These are phyloP conservation scores for Pinus albicaulis DNA, from an alignment of 75 land plant species.

Conservation along the genomic window DNA sequence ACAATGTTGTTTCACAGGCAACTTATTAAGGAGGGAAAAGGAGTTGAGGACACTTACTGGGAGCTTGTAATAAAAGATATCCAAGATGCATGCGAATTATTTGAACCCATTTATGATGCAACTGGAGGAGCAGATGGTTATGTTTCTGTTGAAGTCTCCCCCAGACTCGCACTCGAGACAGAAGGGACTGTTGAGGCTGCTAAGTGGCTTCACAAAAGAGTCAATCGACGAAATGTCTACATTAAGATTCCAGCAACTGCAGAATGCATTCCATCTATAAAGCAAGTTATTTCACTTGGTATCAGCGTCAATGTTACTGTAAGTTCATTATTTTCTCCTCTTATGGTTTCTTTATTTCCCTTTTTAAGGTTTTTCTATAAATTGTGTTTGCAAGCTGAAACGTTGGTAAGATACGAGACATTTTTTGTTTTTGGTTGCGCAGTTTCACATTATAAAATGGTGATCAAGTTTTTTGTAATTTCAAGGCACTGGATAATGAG, in stretches of 20 bases:
- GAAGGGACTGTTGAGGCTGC: slow-evolving; percentile 85
- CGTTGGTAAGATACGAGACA: too few species aligned
- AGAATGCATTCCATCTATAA: slow-evolving; percentile 78
- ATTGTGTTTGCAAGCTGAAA: too few species aligned
- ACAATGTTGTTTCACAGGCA: slow-evolving; percentile 38
- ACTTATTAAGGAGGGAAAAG: slow-evolving; percentile 77
- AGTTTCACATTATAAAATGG: not conserved
- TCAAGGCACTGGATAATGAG: not conserved
- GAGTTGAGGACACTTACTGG: slow-evolving; percentile 88
- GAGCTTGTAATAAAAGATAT: slow-evolving; percentile 93
- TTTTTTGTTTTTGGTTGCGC: not conserved
- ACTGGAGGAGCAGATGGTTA: slow-evolving; percentile 92
- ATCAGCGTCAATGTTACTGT: slow-evolving; percentile 98
- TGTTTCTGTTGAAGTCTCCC: slow-evolving; percentile 98
- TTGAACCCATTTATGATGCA: slow-evolving; percentile 73
- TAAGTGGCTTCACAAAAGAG: slow-evolving; percentile 85
- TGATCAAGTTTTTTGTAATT: not conserved
- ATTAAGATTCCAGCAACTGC: slow-evolving; percentile 97
- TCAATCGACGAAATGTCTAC: slow-evolving; percentile 79
- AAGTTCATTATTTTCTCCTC: slow-evolving; percentile 20
- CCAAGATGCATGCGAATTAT: slow-evolving; percentile 95
- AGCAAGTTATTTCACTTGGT: slow-evolving; percentile 65
- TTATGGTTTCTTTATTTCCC: not conserved
- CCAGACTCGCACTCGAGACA: slow-evolving; percentile 83
- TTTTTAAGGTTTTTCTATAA: too few species aligned